A percentile compares a stretch with the other conserved stretches of the same genome.
These are phyloP conservation scores for Rhododendron vialii DNA, from an alignment of 148 eudicot genomes.

Conservation along the genomic window DNA sequence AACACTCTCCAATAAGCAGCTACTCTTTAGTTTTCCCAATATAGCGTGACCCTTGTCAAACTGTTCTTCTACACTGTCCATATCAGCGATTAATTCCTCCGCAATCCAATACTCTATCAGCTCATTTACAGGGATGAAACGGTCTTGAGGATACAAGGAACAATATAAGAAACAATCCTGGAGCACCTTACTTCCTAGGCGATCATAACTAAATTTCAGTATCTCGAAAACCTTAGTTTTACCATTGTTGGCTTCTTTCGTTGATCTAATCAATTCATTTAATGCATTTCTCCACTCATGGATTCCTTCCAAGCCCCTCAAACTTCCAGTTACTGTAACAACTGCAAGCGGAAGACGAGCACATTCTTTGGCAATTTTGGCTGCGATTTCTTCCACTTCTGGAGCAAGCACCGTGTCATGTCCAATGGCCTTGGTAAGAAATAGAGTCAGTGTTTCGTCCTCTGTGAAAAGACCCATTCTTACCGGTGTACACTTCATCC, in stretches of 20 bases:
- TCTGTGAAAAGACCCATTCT: neutral
- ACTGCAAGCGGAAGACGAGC: neutral
- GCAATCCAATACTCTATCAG: too few species aligned
- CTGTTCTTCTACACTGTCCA: neutral
- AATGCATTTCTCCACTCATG: neutral
- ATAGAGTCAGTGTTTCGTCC: neutral
- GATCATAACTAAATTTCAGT: neutral
- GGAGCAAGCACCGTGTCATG: neutral
- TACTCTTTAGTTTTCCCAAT: neutral
- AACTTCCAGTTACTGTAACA: neutral
- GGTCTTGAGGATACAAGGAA: neutral
- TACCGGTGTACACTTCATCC: neutral
- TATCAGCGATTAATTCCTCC: neutral
- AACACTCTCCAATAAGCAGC: neutral
- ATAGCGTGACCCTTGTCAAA: neutral
- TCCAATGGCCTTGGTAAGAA: neutral
- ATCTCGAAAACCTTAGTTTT: neutral
- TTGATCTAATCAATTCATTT: neutral
- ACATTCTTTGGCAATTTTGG: neutral
- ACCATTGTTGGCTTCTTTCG: neutral
- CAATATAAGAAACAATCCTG: neutral
- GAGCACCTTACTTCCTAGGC: neutral
- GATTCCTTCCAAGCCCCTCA: neutral
- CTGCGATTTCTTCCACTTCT: neutral
- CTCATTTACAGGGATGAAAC: rapidly evolving